Base-by-base conservation (phyloP, 1,284 basidiomycete species). In the Fistulina hepatica region DNA sequence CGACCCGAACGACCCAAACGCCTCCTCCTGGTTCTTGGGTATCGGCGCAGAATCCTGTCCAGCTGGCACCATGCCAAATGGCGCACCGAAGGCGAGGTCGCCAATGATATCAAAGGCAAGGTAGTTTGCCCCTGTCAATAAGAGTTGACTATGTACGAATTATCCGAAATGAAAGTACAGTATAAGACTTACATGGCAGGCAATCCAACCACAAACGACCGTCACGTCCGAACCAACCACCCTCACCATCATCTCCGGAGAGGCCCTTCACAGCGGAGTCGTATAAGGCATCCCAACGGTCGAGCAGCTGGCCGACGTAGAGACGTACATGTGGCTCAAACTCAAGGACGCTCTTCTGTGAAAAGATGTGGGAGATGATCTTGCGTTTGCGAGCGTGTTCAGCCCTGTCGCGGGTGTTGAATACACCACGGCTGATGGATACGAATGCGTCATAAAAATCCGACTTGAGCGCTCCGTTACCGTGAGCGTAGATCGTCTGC, bases 331-430 rank as follows among this genome's bases (percentile, higher is more conserved):
- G 73, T 0, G 82, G 81, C 57, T 91, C 85, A 48, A 82, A 90
- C 51, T 84, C 82, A 44, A 83, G 57, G 12, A 92, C 73, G 47
- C 72, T 82, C 61, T 90, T 86, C 54, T 81, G 81, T 6, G 85
- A 78, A 61, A 91, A 93, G 44, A 90, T 83, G 57, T 90, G 78
- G 2, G 85, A 81, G 26, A 93, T 76, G 44, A 91, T 84, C 61
- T 90, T 92, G 57, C 89, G 76, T 60, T 92, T 92, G 39, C 89
- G 76, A 0, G 88, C 71, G 58, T 95, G 91, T 47, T 91, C 85
- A 5, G 61, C 56, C 33, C 90, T 81, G 52, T 86, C 77, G 33
- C 90, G 76, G 2, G 88, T 90, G 62, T 88, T 91, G 74, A 93
- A 91, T 23, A 90, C 64, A 2, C 81, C 78, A 36, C 81, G 73